phyloP scores from a whole-genome alignment of 2,329 filamentous ascomycete species.

The Ophiostoma sp. region DNA sequence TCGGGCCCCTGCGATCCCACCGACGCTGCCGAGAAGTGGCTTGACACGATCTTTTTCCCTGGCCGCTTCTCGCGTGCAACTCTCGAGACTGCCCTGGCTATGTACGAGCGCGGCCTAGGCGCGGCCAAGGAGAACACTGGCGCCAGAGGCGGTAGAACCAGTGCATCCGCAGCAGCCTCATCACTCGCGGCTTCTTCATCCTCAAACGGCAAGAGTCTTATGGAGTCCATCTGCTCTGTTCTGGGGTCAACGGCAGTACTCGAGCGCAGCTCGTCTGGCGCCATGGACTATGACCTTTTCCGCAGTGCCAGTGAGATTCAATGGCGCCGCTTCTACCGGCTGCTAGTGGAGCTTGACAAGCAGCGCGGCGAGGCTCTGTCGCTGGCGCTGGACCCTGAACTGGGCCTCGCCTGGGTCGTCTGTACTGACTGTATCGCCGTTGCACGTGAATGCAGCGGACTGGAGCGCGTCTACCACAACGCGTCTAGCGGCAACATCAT shows the following conservation, averaged over 20 bases:
- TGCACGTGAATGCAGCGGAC: slow-evolving; percentile 69
- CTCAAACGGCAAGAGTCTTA: slow-evolving; percentile 46
- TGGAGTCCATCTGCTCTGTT: slow-evolving; percentile 69
- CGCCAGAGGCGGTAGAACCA: not conserved
- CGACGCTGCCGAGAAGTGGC: slow-evolving; percentile 77
- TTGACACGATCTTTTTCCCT: slow-evolving; percentile 74
- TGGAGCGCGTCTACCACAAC: slow-evolving; percentile 74
- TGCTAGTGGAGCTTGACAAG: slow-evolving; percentile 80
- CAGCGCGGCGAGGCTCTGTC: slow-evolving; percentile 76
- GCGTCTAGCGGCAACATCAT: slow-evolving; percentile 37
- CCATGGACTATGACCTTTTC: slow-evolving; percentile 71
- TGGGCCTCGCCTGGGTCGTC: slow-evolving; percentile 74
- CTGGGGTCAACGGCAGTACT: slow-evolving; percentile 65
- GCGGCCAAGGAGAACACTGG: slow-evolving; percentile 33
- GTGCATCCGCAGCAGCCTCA: not conserved
- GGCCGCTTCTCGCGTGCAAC: slow-evolving; percentile 74
- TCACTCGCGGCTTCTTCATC: not conserved
- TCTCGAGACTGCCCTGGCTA: slow-evolving; percentile 73
- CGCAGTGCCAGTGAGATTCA: slow-evolving; percentile 69
- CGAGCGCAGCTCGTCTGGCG: slow-evolving; percentile 54
- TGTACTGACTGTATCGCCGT: slow-evolving; percentile 76
- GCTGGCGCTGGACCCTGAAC: slow-evolving; percentile 64
- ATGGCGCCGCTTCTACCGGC: slow-evolving; percentile 84
- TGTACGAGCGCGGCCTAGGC: slow-evolving; percentile 65
- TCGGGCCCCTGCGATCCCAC: slow-evolving; percentile 59